Evolutionary conservation across 768 basidiomycete species (phyloP).

Genomic region (Imleria badia): DNA sequence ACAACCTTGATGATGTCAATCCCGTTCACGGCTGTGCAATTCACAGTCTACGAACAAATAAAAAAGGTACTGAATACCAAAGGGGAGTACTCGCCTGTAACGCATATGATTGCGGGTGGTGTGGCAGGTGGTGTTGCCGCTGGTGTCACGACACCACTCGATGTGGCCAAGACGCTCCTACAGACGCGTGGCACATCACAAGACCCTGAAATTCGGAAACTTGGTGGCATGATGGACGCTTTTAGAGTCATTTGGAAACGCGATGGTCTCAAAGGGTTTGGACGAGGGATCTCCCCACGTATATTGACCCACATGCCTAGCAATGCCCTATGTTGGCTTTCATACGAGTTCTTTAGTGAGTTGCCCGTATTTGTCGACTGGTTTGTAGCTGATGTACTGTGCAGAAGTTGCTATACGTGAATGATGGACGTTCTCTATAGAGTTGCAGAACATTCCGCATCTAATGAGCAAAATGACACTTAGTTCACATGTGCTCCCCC

Average conservation of each 20-base stretch:
- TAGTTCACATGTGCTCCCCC: conserved; percentile 3
- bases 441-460: conserved; percentile 5
- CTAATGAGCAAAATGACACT: conserved; percentile 5
- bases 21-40: conserved; percentile 98
- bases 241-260: conserved; percentile 83
- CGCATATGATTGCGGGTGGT: conserved; percentile 91
- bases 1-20: conserved; percentile 96
- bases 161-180: conserved; percentile 95
- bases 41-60: conserved; percentile 92
- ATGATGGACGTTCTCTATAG: conserved; percentile 23
- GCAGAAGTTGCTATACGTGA: conserved; percentile 66
- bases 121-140: conserved; percentile 93
- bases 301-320: conserved; percentile 95
- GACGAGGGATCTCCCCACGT: conserved; percentile 84
- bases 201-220: conserved; percentile 81
- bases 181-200: conserved; percentile 92
- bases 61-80: conserved; percentile 85
- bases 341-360: conserved; percentile 98
- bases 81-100: conserved; percentile 86
- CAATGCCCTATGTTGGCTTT: conserved; percentile 96
- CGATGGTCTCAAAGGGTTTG: conserved; percentile 85
- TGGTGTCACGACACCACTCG: conserved; percentile 93
- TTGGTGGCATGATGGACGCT: conserved; percentile 84
- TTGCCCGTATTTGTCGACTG: conserved; percentile 21
- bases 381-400: conserved; percentile 12